Percentiles rank a stretch among this genome's conserved stretches.
Evolutionary conservation across 2,329 filamentous ascomycete species (phyloP).

Genomic region (Cladosporium sp.): DNA sequence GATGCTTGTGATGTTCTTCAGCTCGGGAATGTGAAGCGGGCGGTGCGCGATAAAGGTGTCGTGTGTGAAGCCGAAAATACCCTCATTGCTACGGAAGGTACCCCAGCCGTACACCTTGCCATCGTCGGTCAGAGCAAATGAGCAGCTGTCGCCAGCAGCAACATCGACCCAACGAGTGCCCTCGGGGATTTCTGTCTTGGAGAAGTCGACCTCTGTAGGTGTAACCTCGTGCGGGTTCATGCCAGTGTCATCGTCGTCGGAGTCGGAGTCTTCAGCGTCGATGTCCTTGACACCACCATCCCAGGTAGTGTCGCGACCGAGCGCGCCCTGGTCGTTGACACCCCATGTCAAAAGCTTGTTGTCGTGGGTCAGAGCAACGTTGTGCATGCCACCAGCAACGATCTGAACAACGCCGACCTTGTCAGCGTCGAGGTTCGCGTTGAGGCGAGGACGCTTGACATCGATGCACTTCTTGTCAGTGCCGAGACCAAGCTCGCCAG

Average conservation of each 20-base stretch:
- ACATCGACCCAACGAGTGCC: conserved; percentile 67
- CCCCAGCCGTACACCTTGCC: conserved; percentile 82
- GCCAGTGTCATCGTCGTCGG: conserved; percentile 59
- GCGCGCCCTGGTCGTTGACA: conserved; percentile 80
- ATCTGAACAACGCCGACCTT: conserved; percentile 70
- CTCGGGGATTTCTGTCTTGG: conserved; percentile 44
- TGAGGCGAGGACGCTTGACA: conserved; percentile 72
- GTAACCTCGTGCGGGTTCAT: conserved; percentile 73
- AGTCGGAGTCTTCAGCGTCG: conserved; percentile 54
- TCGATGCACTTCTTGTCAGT: conserved; percentile 65
- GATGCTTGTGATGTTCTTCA: conserved; percentile 66
- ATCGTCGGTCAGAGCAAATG: conserved; percentile 72
- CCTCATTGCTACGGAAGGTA: conserved; percentile 71
- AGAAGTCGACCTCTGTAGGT: conserved; percentile 48
- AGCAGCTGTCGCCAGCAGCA: conserved; percentile 71
- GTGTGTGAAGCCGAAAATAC: conserved; percentile 64
- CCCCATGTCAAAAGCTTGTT: conserved; percentile 85
- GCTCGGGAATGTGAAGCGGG: conserved; percentile 58
- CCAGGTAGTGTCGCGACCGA: conserved; percentile 72
- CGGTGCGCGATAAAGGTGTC: conserved; percentile 53
- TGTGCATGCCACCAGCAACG: conserved; percentile 81
- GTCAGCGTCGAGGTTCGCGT: conserved; percentile 58
- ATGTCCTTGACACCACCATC: conserved; percentile 61
- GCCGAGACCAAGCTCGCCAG: conserved; percentile 81
- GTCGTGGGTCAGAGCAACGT: conserved; percentile 71